A percentile compares a stretch with the other conserved stretches of the same genome.
phyloP scores from a whole-genome alignment of 2,329 filamentous ascomycete species.

The Penicillium frequentans region DNA sequence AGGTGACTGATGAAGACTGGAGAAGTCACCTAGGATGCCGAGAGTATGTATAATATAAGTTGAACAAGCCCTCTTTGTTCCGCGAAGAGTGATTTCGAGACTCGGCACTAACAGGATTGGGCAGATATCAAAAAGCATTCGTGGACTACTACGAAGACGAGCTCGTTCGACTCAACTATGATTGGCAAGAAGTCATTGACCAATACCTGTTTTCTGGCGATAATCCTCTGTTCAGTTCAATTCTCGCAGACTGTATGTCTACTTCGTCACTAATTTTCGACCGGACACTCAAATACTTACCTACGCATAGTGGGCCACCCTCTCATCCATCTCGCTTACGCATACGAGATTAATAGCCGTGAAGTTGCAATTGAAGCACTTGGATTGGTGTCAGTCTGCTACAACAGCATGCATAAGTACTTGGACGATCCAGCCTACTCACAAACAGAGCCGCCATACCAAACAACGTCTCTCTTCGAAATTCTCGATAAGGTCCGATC shows the following conservation, averaged over 20 bases:
- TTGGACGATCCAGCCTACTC: conserved; percentile 73
- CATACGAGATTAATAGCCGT: conserved; percentile 80
- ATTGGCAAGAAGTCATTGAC: conserved; percentile 76
- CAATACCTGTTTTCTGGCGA: conserved; percentile 70
- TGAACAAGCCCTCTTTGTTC: neutral
- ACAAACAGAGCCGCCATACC: conserved; percentile 57
- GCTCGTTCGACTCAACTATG: conserved; percentile 72
- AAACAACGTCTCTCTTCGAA: conserved; percentile 64
- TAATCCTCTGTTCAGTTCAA: conserved; percentile 75
- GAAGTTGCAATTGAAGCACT: conserved; percentile 89
- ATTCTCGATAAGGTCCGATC: conserved; percentile 68
- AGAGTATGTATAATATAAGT: conserved; percentile 45
- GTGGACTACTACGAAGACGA: conserved; percentile 96
- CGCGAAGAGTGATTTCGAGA: neutral
- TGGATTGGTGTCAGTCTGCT: conserved; percentile 63
- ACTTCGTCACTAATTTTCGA: neutral
- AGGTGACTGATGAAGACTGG: conserved; percentile 84
- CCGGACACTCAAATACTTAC: neutral
- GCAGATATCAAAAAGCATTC: conserved; percentile 80
- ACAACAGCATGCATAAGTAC: conserved; percentile 59
- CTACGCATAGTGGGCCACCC: conserved; percentile 73
- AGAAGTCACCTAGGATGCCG: conserved; percentile 75
- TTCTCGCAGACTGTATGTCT: conserved; percentile 73
- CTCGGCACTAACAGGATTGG: neutral
- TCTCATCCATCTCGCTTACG: conserved; percentile 93